Evolutionary conservation across 2,329 filamentous ascomycete genomes (phyloP), one percentile per base, ranked within the genome.

Genomic region (Neonectria magnoliae): DNA sequence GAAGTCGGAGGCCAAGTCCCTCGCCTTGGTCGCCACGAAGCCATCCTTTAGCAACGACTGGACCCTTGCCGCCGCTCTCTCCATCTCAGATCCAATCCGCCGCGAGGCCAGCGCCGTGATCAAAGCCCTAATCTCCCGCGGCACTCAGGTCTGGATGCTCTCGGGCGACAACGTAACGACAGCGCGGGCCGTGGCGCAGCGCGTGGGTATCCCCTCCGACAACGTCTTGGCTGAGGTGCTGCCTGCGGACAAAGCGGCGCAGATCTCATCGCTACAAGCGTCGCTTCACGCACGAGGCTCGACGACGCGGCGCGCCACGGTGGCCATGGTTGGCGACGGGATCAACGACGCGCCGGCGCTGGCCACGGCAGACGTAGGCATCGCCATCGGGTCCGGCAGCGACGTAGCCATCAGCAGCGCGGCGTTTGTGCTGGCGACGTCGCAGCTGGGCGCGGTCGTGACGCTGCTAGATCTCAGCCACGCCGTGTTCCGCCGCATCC

Each of bases 151-250:
- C 4, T 97, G 91, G 89, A 97, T 98, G 93, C 89, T 97, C 41
- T 97, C 93, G 0, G 94, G 94, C 31, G 94, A 98, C 81, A 97
- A 97, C 75, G 81, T 84, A n/a, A 89, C 83, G n/a, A 98, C 94
- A 0, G 94, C 94, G 2, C 83, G 86, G 20, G 93, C 93, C 0
- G 93, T 98, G 3, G 94, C 92, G 1, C 81, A 84, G 2, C 88
- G 88, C 73, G 84, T 97, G 18, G 93, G 93, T 22, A 97, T 98
- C 68, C 85, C 88, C 0, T 73, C 83, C 1, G 81, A 83, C 59
- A 92, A 97, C 75, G 90, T 98, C 68, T 92, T 97, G 67, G 93
- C 94, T 11, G 93, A 93, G 68, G 93, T 97, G 5, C 87, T 97
- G 11, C 94, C 95, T 0, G 89, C 91, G 18, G 87, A 96, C 71